Evolutionary conservation across 2,329 filamentous ascomycete genomes (phyloP).

Genomic region (Cladophialophora bantiana): DNA sequence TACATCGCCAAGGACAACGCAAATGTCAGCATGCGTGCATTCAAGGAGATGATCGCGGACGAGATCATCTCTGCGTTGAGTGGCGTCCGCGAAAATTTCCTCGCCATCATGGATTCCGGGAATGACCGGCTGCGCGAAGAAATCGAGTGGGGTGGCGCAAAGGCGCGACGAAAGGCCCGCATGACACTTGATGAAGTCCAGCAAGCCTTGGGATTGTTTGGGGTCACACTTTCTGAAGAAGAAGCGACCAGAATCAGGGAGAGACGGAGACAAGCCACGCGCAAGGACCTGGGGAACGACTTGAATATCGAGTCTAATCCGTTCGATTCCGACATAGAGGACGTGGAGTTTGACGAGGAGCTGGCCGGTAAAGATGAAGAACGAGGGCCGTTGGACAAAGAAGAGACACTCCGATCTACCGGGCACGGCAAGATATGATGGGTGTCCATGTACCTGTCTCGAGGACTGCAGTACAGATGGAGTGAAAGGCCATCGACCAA

Average conservation of each 20-base stretch:
- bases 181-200: conserved; percentile 30
- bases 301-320: conserved; percentile 9
- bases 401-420: background rate
- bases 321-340: background rate
- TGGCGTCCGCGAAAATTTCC: conserved; percentile 35
- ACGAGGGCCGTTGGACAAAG: background rate
- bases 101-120: conserved; percentile 28
- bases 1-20: conserved; percentile 57
- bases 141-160: conserved; percentile 25
- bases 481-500: background rate
- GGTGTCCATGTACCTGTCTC: background rate
- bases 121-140: conserved; percentile 28
- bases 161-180: conserved; percentile 28
- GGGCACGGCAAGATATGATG: background rate
- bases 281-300: background rate
- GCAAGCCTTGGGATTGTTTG: conserved; percentile 23
- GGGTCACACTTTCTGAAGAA: conserved; percentile 13
- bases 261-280: background rate
- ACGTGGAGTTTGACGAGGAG: conserved; percentile 8
- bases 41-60: conserved; percentile 71
- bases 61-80: conserved; percentile 61
- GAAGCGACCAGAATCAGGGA: conserved; percentile 4
- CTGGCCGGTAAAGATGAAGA: background rate
- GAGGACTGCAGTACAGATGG: background rate
- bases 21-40: conserved; percentile 58